Evolutionary conservation across 2,329 filamentous ascomycete genomes (phyloP).

Genomic region (Botrytis pseudocinerea): DNA sequence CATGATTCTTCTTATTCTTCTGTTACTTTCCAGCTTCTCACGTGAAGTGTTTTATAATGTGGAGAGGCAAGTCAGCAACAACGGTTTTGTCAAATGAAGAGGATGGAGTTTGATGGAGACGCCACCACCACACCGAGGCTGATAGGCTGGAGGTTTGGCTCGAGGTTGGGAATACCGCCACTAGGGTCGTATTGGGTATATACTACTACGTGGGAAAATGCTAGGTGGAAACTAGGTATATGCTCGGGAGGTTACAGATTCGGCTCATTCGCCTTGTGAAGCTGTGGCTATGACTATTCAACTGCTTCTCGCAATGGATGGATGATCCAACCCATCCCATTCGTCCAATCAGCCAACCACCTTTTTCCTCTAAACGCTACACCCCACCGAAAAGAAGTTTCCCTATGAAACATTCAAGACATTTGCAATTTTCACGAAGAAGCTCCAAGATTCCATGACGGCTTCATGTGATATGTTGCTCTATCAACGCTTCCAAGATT

Average conservation of each 20-base stretch:
- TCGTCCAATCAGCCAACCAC: neutral
- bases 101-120: neutral
- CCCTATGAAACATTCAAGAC: neutral
- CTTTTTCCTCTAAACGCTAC: neutral
- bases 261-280: neutral
- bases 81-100: neutral
- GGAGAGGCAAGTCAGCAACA: slow-evolving; percentile 8
- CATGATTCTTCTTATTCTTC: neutral
- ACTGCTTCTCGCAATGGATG: neutral
- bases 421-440: neutral
- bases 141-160: neutral
- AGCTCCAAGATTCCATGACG: neutral
- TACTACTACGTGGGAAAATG: neutral
- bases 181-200: neutral
- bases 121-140: neutral
- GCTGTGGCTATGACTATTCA: neutral
- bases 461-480: neutral
- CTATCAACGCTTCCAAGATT: neutral
- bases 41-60: slow-evolving; percentile 1
- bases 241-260: neutral
- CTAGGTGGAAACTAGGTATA: no score
- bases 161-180: neutral
- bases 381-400: neutral
- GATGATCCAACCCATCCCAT: neutral
- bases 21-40: slow-evolving; percentile 3